phyloP scores from a whole-genome alignment of 208 protist genomes.

The Strigomonas culicis region DNA sequence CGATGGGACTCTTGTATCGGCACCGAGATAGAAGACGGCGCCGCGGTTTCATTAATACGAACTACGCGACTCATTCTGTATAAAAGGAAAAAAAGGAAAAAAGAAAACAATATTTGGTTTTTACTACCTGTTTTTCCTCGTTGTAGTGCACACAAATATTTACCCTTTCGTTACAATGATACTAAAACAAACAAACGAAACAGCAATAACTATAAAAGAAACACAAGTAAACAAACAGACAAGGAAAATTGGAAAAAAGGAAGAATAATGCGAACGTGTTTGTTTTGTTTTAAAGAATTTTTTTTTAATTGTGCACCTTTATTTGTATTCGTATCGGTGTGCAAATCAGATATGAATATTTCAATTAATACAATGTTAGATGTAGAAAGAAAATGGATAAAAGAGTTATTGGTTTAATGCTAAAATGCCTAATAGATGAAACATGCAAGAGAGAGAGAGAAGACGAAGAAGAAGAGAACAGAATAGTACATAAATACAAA shows the following conservation, averaged over 20 bases:
- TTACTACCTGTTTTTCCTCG: background rate
- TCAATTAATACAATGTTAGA: too few species aligned
- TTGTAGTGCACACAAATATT: constrained; percentile 5
- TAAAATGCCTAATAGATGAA: background rate
- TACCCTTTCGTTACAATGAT: background rate
- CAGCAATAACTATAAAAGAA: background rate
- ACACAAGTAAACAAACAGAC: constrained; percentile 1
- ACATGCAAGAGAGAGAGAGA: background rate
- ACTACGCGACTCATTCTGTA: too few species aligned
- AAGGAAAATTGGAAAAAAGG: constrained; percentile 6
- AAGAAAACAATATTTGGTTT: background rate
- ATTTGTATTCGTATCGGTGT: background rate
- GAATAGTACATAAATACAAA: background rate
- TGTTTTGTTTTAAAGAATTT: background rate
- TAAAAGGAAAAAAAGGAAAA: background rate
- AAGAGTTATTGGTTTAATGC: background rate
- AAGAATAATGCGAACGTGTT: background rate
- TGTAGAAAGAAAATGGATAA: background rate
- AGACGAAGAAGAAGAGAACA: background rate
- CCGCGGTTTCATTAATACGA: too few species aligned
- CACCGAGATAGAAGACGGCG: too few species aligned
- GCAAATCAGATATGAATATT: constrained; percentile 3
- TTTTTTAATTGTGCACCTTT: background rate
- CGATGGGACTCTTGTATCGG: too few species aligned
- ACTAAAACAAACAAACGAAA: constrained; percentile 1